Conservation (phyloP, 768 basidiomycete genomes). For the Lenzites betulinus region DNA sequence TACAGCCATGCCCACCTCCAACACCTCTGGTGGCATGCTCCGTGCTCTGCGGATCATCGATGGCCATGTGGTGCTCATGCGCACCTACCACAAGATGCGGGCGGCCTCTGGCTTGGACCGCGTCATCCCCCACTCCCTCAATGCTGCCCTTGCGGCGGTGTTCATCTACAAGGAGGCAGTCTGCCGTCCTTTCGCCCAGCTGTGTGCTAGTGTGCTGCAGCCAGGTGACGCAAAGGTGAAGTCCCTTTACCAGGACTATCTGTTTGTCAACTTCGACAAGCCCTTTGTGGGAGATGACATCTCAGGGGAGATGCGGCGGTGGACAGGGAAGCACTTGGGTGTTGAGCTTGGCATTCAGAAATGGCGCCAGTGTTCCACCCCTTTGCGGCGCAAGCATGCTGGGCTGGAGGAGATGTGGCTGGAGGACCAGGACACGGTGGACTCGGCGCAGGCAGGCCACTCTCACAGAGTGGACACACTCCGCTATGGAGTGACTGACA, state of each 20-base stretch:
- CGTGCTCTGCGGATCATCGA: slow-evolving; percentile 6
- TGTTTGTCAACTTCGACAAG: slow-evolving; percentile 11
- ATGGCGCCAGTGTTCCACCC: slow-evolving; percentile 12
- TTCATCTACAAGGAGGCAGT: slow-evolving; percentile 10
- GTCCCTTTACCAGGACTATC: slow-evolving; percentile 6
- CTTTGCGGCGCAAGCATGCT: slow-evolving; percentile 5
- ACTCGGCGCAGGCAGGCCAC: slow-evolving; percentile 5
- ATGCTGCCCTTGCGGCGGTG: background rate
- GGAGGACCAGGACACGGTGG: slow-evolving; percentile 9
- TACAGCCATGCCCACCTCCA: slow-evolving; percentile 4
- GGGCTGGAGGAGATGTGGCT: slow-evolving; percentile 11
- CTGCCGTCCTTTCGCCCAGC: slow-evolving; percentile 8
- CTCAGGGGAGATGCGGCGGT: background rate
- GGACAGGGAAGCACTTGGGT: background rate
- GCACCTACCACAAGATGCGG: slow-evolving; percentile 13
- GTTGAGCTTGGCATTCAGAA: slow-evolving; percentile 10
- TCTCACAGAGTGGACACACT: background rate
- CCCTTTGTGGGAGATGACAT: slow-evolving; percentile 5
- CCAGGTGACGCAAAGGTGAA: slow-evolving; percentile 5
- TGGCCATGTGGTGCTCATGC: slow-evolving; percentile 2
- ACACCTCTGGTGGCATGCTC: background rate
- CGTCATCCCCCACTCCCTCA: slow-evolving; percentile 13
- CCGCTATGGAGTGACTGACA: slow-evolving; percentile 1
- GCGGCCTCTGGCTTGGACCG: slow-evolving; percentile 1
- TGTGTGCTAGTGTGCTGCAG: background rate